These are phyloP conservation scores for Pseudopyricularia cyperi DNA, from an alignment of 2,329 filamentous ascomycete species.

Conservation along the genomic window DNA sequence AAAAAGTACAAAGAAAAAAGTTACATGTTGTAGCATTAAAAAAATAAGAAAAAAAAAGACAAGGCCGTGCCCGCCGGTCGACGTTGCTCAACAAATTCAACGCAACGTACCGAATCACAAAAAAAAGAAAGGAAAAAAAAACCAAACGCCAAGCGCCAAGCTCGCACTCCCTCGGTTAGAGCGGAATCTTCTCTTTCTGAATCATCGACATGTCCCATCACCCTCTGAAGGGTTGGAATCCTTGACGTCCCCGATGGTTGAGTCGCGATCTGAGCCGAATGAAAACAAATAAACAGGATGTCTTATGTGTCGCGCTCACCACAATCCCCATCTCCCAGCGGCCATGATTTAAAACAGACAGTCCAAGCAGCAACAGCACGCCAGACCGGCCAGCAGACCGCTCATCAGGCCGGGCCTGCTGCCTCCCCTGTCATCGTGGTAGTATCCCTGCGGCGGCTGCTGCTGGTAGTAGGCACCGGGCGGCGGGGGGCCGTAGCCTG, in stretches of 20 bases:
- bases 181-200: background rate
- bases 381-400: constrained; percentile 34
- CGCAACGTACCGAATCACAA: background rate
- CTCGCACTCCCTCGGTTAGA: background rate
- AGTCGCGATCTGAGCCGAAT: too few species aligned
- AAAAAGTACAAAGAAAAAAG: too few species aligned
- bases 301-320: too few species aligned
- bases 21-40: background rate
- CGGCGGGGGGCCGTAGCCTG: constrained; percentile 18
- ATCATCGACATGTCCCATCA: background rate
- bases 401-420: constrained; percentile 21
- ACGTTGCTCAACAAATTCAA: background rate
- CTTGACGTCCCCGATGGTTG: too few species aligned
- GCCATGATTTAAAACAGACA: constrained; percentile 10
- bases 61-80: background rate
- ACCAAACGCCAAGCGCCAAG: constrained; percentile 1
- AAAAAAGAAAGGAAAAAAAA: too few species aligned
- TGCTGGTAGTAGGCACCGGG: constrained; percentile 16
- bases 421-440: constrained; percentile 16
- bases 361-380: constrained; percentile 47
- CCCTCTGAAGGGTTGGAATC: too few species aligned
- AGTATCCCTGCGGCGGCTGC: constrained; percentile 10
- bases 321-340: too few species aligned
- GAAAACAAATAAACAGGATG: too few species aligned
- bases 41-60: background rate